Evolutionary conservation across 768 basidiomycete species (phyloP).

Genomic region (Phylloporus arenicola): DNA sequence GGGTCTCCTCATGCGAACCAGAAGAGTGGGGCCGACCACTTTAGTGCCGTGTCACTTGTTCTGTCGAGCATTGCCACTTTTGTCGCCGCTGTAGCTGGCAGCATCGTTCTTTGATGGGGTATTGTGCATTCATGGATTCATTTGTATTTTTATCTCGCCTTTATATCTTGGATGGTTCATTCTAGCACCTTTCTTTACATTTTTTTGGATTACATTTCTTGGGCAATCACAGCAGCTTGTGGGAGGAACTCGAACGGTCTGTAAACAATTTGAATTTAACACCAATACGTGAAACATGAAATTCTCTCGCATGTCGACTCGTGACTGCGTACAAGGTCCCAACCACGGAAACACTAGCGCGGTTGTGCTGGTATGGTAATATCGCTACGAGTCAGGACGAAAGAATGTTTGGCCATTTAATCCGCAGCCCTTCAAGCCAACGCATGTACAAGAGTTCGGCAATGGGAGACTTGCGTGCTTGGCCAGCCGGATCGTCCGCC

Average conservation of each 20-base stretch:
- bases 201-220: background rate
- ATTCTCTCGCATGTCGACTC: background rate
- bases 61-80: conserved; percentile 21
- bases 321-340: background rate
- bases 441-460: conserved; percentile 96
- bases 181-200: conserved; percentile 1
- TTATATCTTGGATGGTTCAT: background rate
- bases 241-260: background rate
- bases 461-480: conserved; percentile 75
- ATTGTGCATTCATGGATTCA: conserved; percentile 3
- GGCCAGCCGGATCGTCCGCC: conserved; percentile 36
- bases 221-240: conserved; percentile 4
- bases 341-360: background rate
- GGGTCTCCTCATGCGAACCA: conserved; percentile 27
- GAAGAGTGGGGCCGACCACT: conserved; percentile 30
- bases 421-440: conserved; percentile 87
- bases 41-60: conserved; percentile 16
- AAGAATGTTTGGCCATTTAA: conserved; percentile 82
- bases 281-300: conserved; percentile 7
- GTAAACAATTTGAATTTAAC: background rate
- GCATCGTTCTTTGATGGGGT: conserved; percentile 16
- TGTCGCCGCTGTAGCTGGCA: conserved; percentile 20
- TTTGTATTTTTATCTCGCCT: conserved; percentile 1
- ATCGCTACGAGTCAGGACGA: conserved; percentile 21
- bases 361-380: background rate